Conservation (phyloP, 1,139 yeast species). For the Yamadazyma siamensis region DNA sequence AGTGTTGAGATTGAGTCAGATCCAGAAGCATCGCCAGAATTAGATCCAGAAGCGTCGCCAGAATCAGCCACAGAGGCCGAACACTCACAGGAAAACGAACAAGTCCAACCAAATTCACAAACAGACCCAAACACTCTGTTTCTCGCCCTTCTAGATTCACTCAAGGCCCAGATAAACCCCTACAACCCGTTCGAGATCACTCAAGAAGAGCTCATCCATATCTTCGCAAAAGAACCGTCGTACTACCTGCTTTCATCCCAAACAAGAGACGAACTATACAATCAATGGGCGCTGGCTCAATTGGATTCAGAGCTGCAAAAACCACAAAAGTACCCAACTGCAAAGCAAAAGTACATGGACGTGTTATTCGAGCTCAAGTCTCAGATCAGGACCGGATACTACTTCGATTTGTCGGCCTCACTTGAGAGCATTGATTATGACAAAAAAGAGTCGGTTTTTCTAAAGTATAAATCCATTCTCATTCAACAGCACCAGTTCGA, state of each 20-base stretch:
- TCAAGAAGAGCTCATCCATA: conserved; percentile 33
- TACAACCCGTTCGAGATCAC: conserved; percentile 40
- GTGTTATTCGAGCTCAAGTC: conserved; percentile 30
- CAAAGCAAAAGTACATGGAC: conserved; percentile 19
- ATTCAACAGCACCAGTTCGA: conserved; percentile 11
- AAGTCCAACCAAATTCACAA: background rate
- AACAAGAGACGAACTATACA: conserved; percentile 24
- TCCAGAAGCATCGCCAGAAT: background rate
- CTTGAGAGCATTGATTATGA: conserved; percentile 7
- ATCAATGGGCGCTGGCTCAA: conserved; percentile 26
- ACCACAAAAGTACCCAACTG: conserved; percentile 21
- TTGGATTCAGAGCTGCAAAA: too few species aligned
- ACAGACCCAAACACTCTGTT: conserved; percentile 2
- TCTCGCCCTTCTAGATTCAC: conserved; percentile 20
- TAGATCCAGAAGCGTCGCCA: background rate
- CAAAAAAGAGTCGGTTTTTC: conserved; percentile 10
- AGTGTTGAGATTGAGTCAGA: conserved; percentile 1
- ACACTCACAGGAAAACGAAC: conserved; percentile 5
- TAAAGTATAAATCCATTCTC: conserved; percentile 11
- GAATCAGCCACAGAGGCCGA: conserved; percentile 3
- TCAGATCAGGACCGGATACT: conserved; percentile 25
- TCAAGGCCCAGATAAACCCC: conserved; percentile 23
- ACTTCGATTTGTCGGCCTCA: conserved; percentile 23
- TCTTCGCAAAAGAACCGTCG: conserved; percentile 27
- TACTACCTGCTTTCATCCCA: conserved; percentile 24